Base-by-base conservation (phyloP, 441 rosid genomes). In the Raphanus hybrid region DNA sequence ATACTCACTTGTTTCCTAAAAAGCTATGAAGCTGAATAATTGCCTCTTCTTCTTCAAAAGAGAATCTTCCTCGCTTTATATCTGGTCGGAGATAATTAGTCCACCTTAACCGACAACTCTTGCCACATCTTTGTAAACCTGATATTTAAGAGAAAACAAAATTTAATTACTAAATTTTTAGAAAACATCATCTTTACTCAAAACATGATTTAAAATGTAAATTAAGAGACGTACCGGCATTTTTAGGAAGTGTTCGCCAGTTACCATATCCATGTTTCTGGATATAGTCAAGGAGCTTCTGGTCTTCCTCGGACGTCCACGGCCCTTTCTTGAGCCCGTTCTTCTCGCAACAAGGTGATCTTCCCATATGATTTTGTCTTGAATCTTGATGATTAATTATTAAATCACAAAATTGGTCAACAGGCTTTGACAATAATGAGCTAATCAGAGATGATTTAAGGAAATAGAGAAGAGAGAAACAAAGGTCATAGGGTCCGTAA, bases 71-170 rank as follows among this genome's bases (percentile, higher is more conserved):
- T 70, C 93, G 82, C 64, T 89, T 89, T 71, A 89, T 89, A 72
- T 89, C 93, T 26, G 93, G 91, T 60, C 91, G 78, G 71, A 89
- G 82, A 41, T 89, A 89, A 14, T 87, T 89, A 9, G 93, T 86
- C 93, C 93, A 89, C 54, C 93, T 80, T 34, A 89, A 76, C 4
- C 93, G 83, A 54, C 93, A 87, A 55, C 93, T 89, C 71, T 89
- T 89, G 67, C 94, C 94, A 70, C 94, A 90, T 68, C 94, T 84
- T 54, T 88, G 85, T 63, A 90, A 76, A 50, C 92, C 98, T 92
- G 41, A 35, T 52, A 5, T 45, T 43, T 8, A 5, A 58, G 23
- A 3, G 2, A 61, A 3, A 16, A 55, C 11, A 57, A 18, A 57
- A 23, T 18, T 57, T 15, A 54, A 57, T 9, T 9, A 18, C 12